phyloP scores from a whole-genome alignment of 2,329 filamentous ascomycete genomes.

The Pseudogymnoascus sp. region DNA sequence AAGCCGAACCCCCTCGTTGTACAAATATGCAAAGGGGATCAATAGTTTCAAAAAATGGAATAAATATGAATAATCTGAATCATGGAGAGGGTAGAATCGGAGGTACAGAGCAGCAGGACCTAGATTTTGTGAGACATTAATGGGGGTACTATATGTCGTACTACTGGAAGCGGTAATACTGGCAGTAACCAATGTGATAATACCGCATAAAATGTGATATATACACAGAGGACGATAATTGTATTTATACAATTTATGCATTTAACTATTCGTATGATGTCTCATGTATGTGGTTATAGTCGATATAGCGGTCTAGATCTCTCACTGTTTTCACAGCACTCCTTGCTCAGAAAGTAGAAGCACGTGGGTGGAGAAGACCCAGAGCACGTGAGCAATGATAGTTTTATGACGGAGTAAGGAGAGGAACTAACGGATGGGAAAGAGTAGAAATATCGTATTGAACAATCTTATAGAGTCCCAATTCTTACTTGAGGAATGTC shows the following conservation, averaged over 20 bases:
- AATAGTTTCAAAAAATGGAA: slow-evolving; percentile 5
- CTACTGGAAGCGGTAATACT: not conserved
- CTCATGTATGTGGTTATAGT: not conserved
- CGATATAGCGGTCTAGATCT: not conserved
- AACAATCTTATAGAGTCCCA: not conserved
- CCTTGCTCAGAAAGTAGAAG: not conserved
- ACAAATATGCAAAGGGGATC: slow-evolving; percentile 3
- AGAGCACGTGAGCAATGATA: not conserved
- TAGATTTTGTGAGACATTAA: not conserved
- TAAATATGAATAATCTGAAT: slow-evolving; percentile 4
- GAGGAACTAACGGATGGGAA: not conserved
- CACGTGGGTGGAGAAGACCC: not conserved
- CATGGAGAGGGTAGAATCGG: not conserved
- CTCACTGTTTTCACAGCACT: not conserved
- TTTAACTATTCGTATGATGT: not conserved
- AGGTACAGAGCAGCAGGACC: not conserved
- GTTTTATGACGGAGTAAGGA: not conserved
- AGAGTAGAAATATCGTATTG: no score
- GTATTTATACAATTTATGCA: not conserved
- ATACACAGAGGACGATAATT: not conserved
- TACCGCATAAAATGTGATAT: not conserved
- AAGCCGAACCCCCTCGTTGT: slow-evolving; percentile 3
- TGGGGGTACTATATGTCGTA: not conserved
- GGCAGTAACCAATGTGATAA: not conserved
- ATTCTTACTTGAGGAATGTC: not conserved